These are phyloP conservation scores for Parietichytrium sp. DNA, from an alignment of 108 stramenopile genomes.

Conservation along the genomic window DNA sequence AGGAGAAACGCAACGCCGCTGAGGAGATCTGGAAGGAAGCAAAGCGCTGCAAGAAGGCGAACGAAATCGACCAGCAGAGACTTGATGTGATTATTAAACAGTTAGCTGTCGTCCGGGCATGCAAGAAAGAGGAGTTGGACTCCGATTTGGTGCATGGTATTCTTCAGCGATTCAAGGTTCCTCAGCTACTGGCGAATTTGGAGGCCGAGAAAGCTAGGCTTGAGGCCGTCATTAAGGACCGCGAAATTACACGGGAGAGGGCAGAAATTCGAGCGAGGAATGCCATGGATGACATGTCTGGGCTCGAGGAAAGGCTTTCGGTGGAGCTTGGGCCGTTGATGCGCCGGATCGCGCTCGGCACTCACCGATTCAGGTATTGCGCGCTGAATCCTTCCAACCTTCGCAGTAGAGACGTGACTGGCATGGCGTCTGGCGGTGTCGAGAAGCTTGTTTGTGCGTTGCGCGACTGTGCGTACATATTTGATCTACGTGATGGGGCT, in stretches of 20 bases:
- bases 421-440: conserved; percentile 30
- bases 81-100: not conserved
- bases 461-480: not conserved
- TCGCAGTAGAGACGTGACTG: conserved; percentile 5
- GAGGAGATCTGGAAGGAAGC: not conserved
- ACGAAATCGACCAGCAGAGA: not conserved
- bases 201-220: not conserved
- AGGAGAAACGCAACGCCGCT: not conserved
- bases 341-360: not conserved
- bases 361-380: not conserved
- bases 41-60: not conserved
- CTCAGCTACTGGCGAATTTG: not conserved
- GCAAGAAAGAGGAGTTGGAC: conserved; percentile 16
- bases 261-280: conserved; percentile 14
- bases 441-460: not conserved
- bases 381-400: conserved; percentile 8
- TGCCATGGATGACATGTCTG: conserved; percentile 15
- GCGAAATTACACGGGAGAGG: not conserved
- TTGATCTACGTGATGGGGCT: conserved; percentile 8
- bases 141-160: conserved; percentile 17
- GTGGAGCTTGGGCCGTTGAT: not conserved
- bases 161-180: conserved; percentile 33
- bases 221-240: not conserved
- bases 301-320: not conserved
- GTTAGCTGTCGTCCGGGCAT: not conserved